Evolutionary conservation across 1,139 yeast genomes (phyloP), one percentile per base, ranked within the genome.

Genomic region (Casaregolazyma lundiana): DNA sequence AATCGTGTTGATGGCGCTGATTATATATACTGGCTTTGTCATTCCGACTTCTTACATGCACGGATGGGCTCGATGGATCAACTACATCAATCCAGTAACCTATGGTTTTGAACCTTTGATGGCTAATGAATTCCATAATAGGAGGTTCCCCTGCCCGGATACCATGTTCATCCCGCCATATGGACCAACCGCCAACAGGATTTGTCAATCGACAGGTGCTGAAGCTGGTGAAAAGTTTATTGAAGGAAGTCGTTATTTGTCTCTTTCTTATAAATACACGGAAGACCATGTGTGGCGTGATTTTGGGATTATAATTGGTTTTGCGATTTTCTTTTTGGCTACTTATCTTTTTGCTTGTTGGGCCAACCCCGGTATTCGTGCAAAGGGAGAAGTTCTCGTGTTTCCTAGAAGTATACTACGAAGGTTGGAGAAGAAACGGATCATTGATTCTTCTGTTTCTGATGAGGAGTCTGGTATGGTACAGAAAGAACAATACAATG

Each of bases 51-150:
- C 78, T 29, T 65, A 67, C 49, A 77, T 78, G 81, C 78, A 76
- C 59, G 81, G 78, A 30, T 78, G 84, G 84, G 76, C 77, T 47
- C 69, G 76, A 62, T 80, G 85, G 85, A 70, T 80, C 48, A 74
- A 72, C 51, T 80, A 72, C 60, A 60, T 79, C 38, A 75, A 80
- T 58, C 85, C 85, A 1, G 64, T 80, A 35, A 75, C 73, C 19
- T 80, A 77, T 55, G 77, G 72, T 6, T 80, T 76, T 55, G 85
- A 78, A 60, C 62, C 77, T 8, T 63, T 80, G 51, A 71, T 80
- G 71, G 67, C 73, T n/a, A 77, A 77, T 50, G 84, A 80, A 57
- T 78, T 79, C 63, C 75, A 73, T 52, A 72, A 71, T 20, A 67
- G 78, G 49, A 61, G 68, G 21, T 76, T 76, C 67, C 58, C 64